Evolutionary conservation across 345 rosid species (phyloP), one percentile per base, ranked within the genome.

Genomic region (Cardamine resedifolia): DNA sequence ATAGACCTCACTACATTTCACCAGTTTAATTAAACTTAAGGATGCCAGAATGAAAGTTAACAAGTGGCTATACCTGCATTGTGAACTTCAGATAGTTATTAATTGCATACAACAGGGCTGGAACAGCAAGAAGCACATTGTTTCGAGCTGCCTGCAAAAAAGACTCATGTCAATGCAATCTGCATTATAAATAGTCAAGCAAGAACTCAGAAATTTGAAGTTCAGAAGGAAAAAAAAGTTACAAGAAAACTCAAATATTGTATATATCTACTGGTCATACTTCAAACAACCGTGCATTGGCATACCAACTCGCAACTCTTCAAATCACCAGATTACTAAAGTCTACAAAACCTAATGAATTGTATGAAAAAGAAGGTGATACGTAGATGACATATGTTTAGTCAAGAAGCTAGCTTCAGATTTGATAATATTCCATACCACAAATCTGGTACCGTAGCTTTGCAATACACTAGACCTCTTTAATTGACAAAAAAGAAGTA

Each of bases 61-160:
- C 15, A 70, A 71, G 72, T 57, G 26, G 28, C 2, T 58, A 51
- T 83, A 91, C 98, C 98, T 94, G 98, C 98, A 94, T 94, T 58
- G 79, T 89, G 82, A 94, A 94, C 85, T 94, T 94, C 73, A 94
- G 79, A 76, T 94, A 94, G 79, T 94, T 94, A 77, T 91, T 94
- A 71, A 94, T 69, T 26, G 97, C 98, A 78, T 94, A 94, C 16
- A 94, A 77, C 78, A 89, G 47, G 21, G 98, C 97, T 69, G 98
- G 98, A 87, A 89, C 91, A 19, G 98, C 98, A 52, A 94, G 97
- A 77, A 94, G 95, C 63, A 80, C 87, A 76, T 94, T 94, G 82
- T 88, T 90, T 66, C 96, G 95, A 48, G 98, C 96, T 79, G 96
- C 96, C 98, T 92, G 89, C 69, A 85, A 83, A 67, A 76, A 41